Evolutionary conservation across 805 yeast species (phyloP).

Genomic region (Spathaspora arborariae): DNA sequence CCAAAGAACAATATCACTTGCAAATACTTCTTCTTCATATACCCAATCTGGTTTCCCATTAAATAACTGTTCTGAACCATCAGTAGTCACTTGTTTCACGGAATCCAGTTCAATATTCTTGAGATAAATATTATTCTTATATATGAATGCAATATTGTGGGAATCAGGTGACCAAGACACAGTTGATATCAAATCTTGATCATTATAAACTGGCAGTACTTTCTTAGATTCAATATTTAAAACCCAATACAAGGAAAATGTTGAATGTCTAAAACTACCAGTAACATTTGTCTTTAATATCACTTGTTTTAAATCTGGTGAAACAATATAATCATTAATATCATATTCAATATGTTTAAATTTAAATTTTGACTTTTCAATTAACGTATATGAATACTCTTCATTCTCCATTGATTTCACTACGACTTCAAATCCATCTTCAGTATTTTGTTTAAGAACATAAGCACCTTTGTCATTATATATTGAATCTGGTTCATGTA

Average conservation of each 20-base stretch:
- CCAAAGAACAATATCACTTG: conserved; percentile 59
- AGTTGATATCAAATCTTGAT: conserved; percentile 37
- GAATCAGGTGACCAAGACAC: conserved; percentile 63
- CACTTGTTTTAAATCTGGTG: conserved; percentile 61
- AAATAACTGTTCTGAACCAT: conserved; percentile 49
- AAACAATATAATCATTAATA: conserved; percentile 55
- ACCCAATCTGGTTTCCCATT: conserved; percentile 84
- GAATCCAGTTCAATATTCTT: conserved; percentile 28
- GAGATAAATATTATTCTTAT: conserved; percentile 51
- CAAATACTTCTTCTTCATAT: conserved; percentile 75
- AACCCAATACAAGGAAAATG: conserved; percentile 58
- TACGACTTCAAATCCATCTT: conserved; percentile 45
- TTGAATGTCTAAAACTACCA: conserved; percentile 72
- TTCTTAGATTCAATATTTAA: conserved; percentile 43
- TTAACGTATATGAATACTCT: conserved; percentile 42
- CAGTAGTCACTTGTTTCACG: conserved; percentile 39
- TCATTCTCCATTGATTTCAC: conserved; percentile 52
- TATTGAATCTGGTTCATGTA: conserved; percentile 46
- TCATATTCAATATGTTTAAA: conserved; percentile 36
- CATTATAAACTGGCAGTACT: conserved; percentile 18
- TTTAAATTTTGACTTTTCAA: conserved; percentile 45
- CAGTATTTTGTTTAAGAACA: conserved; percentile 33
- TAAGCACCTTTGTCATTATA: conserved; percentile 64
- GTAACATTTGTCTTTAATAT: conserved; percentile 57
- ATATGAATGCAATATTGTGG: conserved; percentile 53